Conservation (phyloP, 768 basidiomycete genomes). For the Baorangia bicolor region DNA sequence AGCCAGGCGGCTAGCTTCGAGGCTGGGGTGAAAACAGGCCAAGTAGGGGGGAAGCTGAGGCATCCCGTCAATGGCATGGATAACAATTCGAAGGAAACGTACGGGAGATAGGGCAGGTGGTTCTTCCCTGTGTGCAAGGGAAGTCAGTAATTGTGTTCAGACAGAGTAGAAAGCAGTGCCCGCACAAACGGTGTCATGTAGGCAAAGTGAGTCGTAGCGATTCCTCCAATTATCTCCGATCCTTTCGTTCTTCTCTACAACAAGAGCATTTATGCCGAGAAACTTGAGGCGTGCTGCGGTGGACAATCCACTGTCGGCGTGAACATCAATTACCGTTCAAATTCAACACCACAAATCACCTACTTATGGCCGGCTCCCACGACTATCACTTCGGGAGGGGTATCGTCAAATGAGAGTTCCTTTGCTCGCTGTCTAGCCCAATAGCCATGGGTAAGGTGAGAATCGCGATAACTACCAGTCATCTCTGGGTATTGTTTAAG, state of each 20-base stretch:
- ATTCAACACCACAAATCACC: constrained; percentile 41
- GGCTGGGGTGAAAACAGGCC: constrained; percentile 50
- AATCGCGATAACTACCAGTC: constrained; percentile 13
- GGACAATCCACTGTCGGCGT: neutral
- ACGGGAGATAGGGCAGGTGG: constrained; percentile 45
- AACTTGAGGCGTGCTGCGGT: constrained; percentile 59
- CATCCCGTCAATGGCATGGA: neutral
- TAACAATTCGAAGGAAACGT: constrained; percentile 13
- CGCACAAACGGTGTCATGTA: constrained; percentile 47
- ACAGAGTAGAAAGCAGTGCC: neutral
- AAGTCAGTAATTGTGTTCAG: neutral
- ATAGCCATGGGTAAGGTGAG: neutral
- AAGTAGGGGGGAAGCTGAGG: constrained; percentile 48
- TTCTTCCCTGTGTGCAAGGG: neutral
- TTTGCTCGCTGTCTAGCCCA: neutral
- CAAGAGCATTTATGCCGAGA: constrained; percentile 51
- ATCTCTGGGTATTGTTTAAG: constrained; percentile 40
- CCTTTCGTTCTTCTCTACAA: constrained; percentile 51
- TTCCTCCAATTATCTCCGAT: constrained; percentile 58
- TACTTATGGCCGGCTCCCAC: constrained; percentile 64
- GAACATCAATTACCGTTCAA: constrained; percentile 18
- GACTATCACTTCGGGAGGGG: constrained; percentile 43
- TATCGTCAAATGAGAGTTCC: neutral
- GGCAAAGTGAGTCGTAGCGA: constrained; percentile 53
- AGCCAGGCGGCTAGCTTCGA: constrained; percentile 58